These are phyloP conservation scores for Trichophyton verrucosum DNA, from an alignment of 2,329 filamentous ascomycete species.

Conservation along the genomic window DNA sequence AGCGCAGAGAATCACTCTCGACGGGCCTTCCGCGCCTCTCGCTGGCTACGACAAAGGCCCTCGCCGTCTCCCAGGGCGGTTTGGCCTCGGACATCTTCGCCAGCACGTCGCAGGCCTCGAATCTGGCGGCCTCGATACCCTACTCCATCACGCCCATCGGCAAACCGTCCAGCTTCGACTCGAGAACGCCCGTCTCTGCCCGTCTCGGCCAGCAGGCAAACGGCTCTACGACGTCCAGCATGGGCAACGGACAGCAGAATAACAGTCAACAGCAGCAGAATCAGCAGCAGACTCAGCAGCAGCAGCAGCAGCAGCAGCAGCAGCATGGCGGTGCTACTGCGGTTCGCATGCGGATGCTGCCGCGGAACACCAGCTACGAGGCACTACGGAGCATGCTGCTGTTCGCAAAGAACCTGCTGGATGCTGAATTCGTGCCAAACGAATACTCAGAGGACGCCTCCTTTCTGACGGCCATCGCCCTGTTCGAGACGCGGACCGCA, in stretches of 20 bases:
- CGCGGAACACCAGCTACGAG: slow-evolving; percentile 46
- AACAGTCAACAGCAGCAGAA: too few species aligned
- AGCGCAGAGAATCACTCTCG: slow-evolving; percentile 10
- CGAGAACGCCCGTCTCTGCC: not conserved
- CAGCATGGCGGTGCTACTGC: slow-evolving; percentile 22
- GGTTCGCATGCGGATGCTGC: slow-evolving; percentile 48
- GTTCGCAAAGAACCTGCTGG: slow-evolving; percentile 52
- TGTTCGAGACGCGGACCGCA: slow-evolving; percentile 44
- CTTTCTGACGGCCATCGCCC: slow-evolving; percentile 46
- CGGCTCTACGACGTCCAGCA: not conserved
- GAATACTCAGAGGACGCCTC: slow-evolving; percentile 45
- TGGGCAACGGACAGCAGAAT: not conserved
- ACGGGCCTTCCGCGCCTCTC: slow-evolving; percentile 9
- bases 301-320: not conserved
- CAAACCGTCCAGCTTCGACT: slow-evolving; percentile 24
- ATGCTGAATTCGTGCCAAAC: slow-evolving; percentile 44
- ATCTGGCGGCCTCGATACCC: slow-evolving; percentile 25
- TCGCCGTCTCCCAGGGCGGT: slow-evolving; percentile 30
- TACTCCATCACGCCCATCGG: slow-evolving; percentile 30
- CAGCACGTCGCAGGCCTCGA: slow-evolving; percentile 25
- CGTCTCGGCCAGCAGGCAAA: not conserved
- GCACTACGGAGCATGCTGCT: slow-evolving; percentile 50
- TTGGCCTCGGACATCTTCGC: slow-evolving; percentile 35
- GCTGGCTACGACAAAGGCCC: slow-evolving; percentile 20
- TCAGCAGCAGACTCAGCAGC: too few species aligned